Base-by-base conservation (phyloP, 768 basidiomycete genomes). In the Mycena crocata region DNA sequence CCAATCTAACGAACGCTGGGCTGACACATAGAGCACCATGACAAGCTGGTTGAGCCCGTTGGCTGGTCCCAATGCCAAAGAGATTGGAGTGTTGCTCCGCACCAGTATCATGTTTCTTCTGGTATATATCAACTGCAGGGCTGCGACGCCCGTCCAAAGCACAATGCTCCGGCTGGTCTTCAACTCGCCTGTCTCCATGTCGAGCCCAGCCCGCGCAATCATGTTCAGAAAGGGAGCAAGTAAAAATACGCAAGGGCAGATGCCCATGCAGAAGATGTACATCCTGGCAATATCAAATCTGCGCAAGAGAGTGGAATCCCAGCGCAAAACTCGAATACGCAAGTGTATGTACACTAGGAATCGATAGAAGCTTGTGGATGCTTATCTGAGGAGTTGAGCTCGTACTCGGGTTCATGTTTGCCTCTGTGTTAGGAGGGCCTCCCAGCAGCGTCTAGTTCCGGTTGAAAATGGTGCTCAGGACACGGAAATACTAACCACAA, bases 91-190 rank as follows among this genome's bases (percentile, higher is more conserved):
- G 61, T 83, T 77, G 58, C 83, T 80, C 64, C 88, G 89, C 40
- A 83, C 79, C 15, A 90, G 79, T 48, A 91, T 76, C 81, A 89
- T 85, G 75, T 85, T 88, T 37, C 88, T 68, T 30, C 78, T 77
- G 77, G 35, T 21, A 51, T 12, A 51, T 34, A n/a, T n/a, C n/a
- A n/a, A n/a, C 15, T 34, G 8, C 10, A 34, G 12, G n/a, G 35
- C 19, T 19, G 32, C 15, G 15, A 51, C 35, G 21, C 50, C 32
- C 8, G 24, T 7, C 50, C 50, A 51, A 21, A 51, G 50, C 17
- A 51, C n/a, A 5, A 23, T n/a, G 5, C 35, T 34, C 1, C 21
- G 7, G 15, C 23, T 14, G 84, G 54, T 1, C 73, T 60, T 31
- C 90, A 77, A 5, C 83, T 71, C n/a, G n/a, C n/a, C n/a, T n/a